Conservation (phyloP, 2,329 filamentous ascomycete genomes). For the Xylariaceae sp. region DNA sequence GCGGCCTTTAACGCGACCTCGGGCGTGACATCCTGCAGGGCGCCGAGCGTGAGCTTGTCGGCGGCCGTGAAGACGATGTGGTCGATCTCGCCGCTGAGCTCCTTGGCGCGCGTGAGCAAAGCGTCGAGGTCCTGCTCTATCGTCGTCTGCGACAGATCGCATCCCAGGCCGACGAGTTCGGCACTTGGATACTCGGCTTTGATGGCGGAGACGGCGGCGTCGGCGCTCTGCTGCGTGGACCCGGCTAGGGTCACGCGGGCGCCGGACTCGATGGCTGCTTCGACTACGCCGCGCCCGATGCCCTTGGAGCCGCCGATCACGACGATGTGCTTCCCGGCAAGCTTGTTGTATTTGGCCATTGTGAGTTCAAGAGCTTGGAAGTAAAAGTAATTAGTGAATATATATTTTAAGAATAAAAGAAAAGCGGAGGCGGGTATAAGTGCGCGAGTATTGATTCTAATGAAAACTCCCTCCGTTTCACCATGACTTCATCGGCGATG, state of each 20-base stretch:
- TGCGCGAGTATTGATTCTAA: background rate
- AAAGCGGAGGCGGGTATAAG: no score
- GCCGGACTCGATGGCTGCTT: slow-evolving; percentile 35
- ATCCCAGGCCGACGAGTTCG: slow-evolving; percentile 28
- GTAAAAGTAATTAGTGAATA: no score
- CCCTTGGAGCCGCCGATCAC: slow-evolving; percentile 40
- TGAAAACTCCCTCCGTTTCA: background rate
- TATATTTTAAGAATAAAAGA: no score
- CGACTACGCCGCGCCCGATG: slow-evolving; percentile 40
- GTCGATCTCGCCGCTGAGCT: slow-evolving; percentile 32
- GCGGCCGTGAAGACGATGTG: slow-evolving; percentile 43
- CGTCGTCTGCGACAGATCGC: slow-evolving; percentile 33
- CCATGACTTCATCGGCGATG: background rate
- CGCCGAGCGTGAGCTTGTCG: slow-evolving; percentile 34
- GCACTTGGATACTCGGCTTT: slow-evolving; percentile 28
- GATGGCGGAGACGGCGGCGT: slow-evolving; percentile 31
- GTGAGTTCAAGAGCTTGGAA: no score
- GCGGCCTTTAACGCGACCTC: slow-evolving; percentile 34
- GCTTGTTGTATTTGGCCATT: slow-evolving; percentile 43
- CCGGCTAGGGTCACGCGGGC: slow-evolving; percentile 37
- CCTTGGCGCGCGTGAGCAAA: slow-evolving; percentile 25
- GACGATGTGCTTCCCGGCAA: slow-evolving; percentile 41
- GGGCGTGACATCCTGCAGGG: slow-evolving; percentile 36
- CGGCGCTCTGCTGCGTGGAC: slow-evolving; percentile 32
- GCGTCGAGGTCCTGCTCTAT: slow-evolving; percentile 37